Conservation (phyloP, 2,329 filamentous ascomycete genomes). For the Claviceps sorghi region DNA sequence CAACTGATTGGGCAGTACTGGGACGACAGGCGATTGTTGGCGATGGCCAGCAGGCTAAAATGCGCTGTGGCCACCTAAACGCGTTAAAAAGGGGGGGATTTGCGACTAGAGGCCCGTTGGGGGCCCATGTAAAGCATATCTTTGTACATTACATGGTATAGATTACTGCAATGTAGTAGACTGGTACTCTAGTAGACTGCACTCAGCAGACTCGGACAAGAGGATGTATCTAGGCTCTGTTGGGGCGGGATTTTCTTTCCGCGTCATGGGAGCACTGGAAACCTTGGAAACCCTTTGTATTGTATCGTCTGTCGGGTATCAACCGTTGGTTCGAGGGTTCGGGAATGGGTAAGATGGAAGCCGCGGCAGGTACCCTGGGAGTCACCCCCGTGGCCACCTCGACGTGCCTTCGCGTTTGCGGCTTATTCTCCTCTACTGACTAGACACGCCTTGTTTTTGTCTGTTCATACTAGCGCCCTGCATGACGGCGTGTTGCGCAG, state of each 20-base stretch:
- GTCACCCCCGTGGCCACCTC: neutral
- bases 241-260: neutral
- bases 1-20: conserved; percentile 74
- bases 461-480: neutral
- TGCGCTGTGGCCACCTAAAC: conserved; percentile 19
- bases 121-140: neutral
- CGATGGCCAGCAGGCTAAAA: conserved; percentile 31
- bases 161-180: neutral
- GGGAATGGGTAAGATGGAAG: too few relatives aligned
- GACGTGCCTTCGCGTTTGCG: neutral
- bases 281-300: too few relatives aligned
- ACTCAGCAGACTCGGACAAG: neutral
- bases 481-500: neutral
- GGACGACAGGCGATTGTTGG: conserved; percentile 51
- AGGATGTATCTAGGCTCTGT: neutral
- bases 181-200: neutral
- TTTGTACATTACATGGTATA: neutral
- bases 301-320: too few relatives aligned
- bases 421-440: neutral
- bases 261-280: too few relatives aligned
- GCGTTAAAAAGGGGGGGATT: neutral
- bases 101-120: neutral
- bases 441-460: neutral
- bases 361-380: neutral
- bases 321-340: too few relatives aligned